These are phyloP conservation scores for Porcisia hertigi DNA, from an alignment of 208 protist species.

Conservation along the genomic window DNA sequence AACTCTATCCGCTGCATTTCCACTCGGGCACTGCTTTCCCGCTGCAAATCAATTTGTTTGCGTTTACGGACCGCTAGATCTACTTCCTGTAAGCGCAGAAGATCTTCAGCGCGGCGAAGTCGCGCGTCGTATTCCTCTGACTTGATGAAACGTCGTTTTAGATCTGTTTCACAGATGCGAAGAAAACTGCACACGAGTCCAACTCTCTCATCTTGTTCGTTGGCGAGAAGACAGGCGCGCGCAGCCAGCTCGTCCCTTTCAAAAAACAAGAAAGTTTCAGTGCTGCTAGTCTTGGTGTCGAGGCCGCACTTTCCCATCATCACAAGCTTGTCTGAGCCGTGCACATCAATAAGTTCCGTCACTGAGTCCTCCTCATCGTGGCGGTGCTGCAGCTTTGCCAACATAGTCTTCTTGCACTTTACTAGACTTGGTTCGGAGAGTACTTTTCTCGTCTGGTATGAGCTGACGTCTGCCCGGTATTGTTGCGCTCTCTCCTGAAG, in stretches of 20 bases:
- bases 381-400: constrained; percentile 7
- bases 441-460: constrained; percentile 5
- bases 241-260: constrained; percentile 11
- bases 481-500: constrained; percentile 13
- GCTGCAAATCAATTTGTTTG: constrained; percentile 23
- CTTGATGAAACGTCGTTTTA: background rate
- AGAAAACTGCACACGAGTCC: constrained; percentile 9
- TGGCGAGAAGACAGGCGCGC: background rate
- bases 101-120: constrained; percentile 14
- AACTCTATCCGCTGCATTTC: constrained; percentile 13
- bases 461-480: constrained; percentile 6
- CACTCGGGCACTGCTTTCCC: background rate
- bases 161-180: background rate
- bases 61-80: constrained; percentile 15
- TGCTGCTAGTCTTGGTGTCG: background rate
- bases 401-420: constrained; percentile 4
- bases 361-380: background rate
- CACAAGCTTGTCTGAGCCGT: background rate
- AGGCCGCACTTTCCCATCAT: constrained; percentile 3
- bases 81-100: constrained; percentile 20
- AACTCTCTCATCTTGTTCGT: constrained; percentile 7
- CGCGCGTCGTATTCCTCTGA: background rate
- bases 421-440: constrained; percentile 11
- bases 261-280: background rate
- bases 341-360: background rate